Base-by-base conservation (phyloP, 2,329 filamentous ascomycete species). In the Diplodia corticola region DNA sequence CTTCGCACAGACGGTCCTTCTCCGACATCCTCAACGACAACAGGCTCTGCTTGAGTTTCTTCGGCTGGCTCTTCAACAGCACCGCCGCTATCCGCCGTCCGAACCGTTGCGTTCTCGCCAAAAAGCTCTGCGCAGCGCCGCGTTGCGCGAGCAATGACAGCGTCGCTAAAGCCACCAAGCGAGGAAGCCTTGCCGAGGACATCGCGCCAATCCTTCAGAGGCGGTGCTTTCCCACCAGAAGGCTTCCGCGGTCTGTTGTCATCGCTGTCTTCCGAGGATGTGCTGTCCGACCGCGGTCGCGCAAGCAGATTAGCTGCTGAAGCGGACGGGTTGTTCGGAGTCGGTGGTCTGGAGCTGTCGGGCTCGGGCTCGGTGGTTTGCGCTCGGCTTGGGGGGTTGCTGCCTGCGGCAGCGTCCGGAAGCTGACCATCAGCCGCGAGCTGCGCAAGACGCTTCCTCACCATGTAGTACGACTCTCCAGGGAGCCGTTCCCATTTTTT, bases 161-260 rank as follows among this genome's bases (percentile, higher is more conserved):
- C 76, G 0, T 82, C 77, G 1, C 90, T 81, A 24, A 75, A 68
- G 0, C 91, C 92, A 0, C 91, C 92, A 1, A 86, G 86, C 59
- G 96, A 79, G 0, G 91, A 85, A 2, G 94, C 94, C 0, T 92
- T 83, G 0, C 91, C 91, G 30, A 97, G 79, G 1, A 97, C 85
- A 70, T 96, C 91, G 70, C 88, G 90, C 94, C 94, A 98, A 78
- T 96, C 91, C 24, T 91, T 85, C 13, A 87, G 79, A 4, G 33
- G 46, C 5, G 20, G 20, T 1, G 48, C 46, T 12, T 53, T 49
- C 3, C 26, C 15, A 13, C 60, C 48, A 22, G 30, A 1, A 30
- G 4, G 12, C 35, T 35, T 12, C 20, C 3, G 2, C 28, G 10
- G 2, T 10, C 13, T 12, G 9, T 6, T 2, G 13, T 6, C n/a